phyloP scores from a whole-genome alignment of 306 rosid genomes.

The Spatholobus suberectus region DNA sequence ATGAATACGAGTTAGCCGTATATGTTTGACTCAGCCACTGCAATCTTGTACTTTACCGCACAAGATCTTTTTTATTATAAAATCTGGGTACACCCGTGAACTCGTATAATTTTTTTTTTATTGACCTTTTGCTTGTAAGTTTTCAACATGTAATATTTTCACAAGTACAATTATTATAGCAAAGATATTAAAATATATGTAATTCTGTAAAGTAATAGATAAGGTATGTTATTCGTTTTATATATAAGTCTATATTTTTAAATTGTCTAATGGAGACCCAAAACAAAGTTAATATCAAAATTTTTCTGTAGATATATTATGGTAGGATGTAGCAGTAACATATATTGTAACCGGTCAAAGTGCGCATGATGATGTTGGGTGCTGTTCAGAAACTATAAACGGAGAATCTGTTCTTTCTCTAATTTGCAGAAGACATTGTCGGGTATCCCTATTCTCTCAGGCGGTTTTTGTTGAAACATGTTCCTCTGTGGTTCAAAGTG shows the following conservation, averaged over 20 bases:
- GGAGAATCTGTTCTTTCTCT: not conserved
- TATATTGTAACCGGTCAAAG: constrained; percentile 14
- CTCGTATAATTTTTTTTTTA: not conserved
- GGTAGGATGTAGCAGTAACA: not conserved
- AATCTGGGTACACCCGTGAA: not conserved
- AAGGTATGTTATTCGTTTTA: not conserved
- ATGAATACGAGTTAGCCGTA: constrained; percentile 20
- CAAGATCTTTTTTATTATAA: not conserved
- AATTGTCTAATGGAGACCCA: too few relatives aligned
- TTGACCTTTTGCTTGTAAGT: not conserved
- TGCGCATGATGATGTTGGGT: constrained; percentile 35
- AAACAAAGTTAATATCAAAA: not conserved
- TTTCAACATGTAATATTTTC: not conserved
- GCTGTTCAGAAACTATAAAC: constrained; percentile 16
- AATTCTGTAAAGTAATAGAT: not conserved
- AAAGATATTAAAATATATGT: too few relatives aligned
- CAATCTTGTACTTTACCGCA: constrained; percentile 12
- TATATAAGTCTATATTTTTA: too few relatives aligned
- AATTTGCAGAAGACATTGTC: constrained; percentile 37
- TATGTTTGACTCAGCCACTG: constrained; percentile 43
- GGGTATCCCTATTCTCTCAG: constrained; percentile 34
- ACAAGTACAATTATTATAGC: not conserved
- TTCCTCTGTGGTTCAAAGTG: constrained; percentile 19
- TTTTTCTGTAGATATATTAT: not conserved
- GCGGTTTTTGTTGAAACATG: constrained; percentile 48